A percentile compares a stretch with the other conserved stretches of the same genome.
phyloP scores from a whole-genome alignment of 495 filamentous ascomycete species.

The Podospora fimiseda region DNA sequence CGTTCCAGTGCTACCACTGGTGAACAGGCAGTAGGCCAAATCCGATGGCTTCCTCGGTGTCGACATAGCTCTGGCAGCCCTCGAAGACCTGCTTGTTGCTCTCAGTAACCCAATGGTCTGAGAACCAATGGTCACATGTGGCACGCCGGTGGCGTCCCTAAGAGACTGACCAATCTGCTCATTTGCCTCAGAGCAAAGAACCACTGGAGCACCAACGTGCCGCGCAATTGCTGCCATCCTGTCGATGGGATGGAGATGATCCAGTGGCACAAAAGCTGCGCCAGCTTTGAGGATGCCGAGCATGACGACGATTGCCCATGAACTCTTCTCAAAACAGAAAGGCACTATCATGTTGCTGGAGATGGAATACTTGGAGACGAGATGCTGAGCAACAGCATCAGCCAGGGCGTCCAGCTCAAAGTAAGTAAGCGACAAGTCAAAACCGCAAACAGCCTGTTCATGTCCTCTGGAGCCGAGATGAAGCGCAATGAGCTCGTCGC shows the following conservation, averaged over 20 bases:
- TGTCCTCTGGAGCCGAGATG: background rate
- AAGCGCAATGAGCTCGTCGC: constrained; percentile 5
- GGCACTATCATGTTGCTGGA: background rate
- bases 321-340: background rate
- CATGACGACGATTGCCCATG: background rate
- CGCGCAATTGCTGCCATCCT: background rate
- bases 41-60: background rate
- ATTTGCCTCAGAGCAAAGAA: constrained; percentile 4
- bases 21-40: constrained; percentile 3
- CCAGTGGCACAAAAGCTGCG: background rate
- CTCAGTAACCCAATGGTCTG: background rate
- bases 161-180: background rate
- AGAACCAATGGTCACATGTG: background rate
- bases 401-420: constrained; percentile 1
- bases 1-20: constrained; percentile 4
- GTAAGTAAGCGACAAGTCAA: background rate
- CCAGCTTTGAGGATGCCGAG: background rate
- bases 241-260: background rate
- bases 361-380: background rate
- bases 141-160: background rate
- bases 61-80: no score
- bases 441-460: constrained; percentile 1
- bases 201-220: background rate
- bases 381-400: background rate
- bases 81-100: background rate